phyloP scores from a whole-genome alignment of 2,329 filamentous ascomycete species.

The Fonsecaea multimorphosa region DNA sequence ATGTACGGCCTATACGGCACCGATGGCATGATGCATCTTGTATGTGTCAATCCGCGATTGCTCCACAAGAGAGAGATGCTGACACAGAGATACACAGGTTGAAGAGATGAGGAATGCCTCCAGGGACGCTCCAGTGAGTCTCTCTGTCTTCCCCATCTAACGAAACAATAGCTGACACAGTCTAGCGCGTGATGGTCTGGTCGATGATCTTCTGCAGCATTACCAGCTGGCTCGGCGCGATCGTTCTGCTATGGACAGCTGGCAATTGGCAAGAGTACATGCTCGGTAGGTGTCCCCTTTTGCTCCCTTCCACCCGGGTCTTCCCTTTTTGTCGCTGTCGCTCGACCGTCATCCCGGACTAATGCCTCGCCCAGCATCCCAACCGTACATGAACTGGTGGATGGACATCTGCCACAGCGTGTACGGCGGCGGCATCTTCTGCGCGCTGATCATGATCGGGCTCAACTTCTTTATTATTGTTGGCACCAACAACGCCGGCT shows the following conservation, averaged over 20 bases:
- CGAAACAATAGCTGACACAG: slow-evolving; percentile 47
- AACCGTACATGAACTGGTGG: slow-evolving; percentile 40
- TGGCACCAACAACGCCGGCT: slow-evolving; percentile 33
- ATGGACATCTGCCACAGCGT: slow-evolving; percentile 50
- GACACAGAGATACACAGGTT: slow-evolving; percentile 14
- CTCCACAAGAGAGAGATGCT: background rate
- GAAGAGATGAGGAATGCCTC: slow-evolving; percentile 61
- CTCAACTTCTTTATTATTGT: slow-evolving; percentile 36
- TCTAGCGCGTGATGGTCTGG: slow-evolving; percentile 34
- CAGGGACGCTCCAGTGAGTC: slow-evolving; percentile 31
- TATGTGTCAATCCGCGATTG: slow-evolving; percentile 44
- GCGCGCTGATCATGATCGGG: slow-evolving; percentile 33
- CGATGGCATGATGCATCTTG: slow-evolving; percentile 69
- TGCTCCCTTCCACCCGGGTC: too few relatives aligned
- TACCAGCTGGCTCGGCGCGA: slow-evolving; percentile 31
- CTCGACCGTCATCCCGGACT: background rate
- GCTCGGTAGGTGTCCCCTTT: slow-evolving; percentile 20
- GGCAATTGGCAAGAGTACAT: slow-evolving; percentile 33
- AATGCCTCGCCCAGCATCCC: slow-evolving; percentile 52
- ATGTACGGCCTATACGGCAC: slow-evolving; percentile 69
- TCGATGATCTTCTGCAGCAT: slow-evolving; percentile 35
- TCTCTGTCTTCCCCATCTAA: slow-evolving; percentile 45
- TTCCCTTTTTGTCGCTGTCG: background rate
- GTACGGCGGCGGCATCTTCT: slow-evolving; percentile 40
- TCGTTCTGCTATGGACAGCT: slow-evolving; percentile 34